These are phyloP conservation scores for Schizophyllum amplum DNA, from an alignment of 1,284 basidiomycete species.

Conservation along the genomic window DNA sequence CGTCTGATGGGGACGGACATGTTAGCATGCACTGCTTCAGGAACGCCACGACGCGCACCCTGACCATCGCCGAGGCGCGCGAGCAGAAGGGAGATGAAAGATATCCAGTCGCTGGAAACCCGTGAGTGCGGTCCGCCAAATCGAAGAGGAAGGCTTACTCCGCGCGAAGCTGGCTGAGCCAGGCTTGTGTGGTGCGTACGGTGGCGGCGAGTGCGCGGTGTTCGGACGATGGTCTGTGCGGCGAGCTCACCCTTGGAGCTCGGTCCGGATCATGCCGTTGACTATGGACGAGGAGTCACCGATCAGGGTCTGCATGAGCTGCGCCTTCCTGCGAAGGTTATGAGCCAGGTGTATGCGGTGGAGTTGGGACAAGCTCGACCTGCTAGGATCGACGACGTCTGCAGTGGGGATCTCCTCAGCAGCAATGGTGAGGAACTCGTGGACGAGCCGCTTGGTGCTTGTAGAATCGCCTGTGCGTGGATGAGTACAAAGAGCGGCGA, in stretches of 20 bases:
- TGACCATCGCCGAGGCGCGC: neutral
- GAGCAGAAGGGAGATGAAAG: neutral
- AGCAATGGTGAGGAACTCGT: constrained; percentile 79
- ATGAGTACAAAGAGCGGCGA: neutral
- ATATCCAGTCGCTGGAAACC: neutral
- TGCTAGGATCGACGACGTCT: constrained; percentile 66
- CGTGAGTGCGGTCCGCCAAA: too few relatives aligned
- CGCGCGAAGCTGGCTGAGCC: constrained; percentile 28
- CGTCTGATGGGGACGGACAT: neutral
- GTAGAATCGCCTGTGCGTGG: neutral
- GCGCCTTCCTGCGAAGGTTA: constrained; percentile 13
- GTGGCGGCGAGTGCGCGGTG: constrained; percentile 55
- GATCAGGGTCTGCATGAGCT: constrained; percentile 54
- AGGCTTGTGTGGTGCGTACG: constrained; percentile 72
- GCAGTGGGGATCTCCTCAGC: constrained; percentile 75
- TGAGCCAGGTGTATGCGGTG: neutral
- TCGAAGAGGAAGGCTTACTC: constrained; percentile 30
- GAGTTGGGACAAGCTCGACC: constrained; percentile 40
- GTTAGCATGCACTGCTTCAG: too few relatives aligned
- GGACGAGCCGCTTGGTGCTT: constrained; percentile 20
- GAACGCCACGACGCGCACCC: neutral
- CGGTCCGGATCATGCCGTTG: neutral
- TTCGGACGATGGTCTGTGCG: constrained; percentile 15
- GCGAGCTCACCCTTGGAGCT: constrained; percentile 14
- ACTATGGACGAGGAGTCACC: constrained; percentile 33